A percentile compares a stretch with the other conserved stretches of the same genome.
Conservation (phyloP, 805 yeast genomes). For the Helenozyma rhizophorensis region DNA sequence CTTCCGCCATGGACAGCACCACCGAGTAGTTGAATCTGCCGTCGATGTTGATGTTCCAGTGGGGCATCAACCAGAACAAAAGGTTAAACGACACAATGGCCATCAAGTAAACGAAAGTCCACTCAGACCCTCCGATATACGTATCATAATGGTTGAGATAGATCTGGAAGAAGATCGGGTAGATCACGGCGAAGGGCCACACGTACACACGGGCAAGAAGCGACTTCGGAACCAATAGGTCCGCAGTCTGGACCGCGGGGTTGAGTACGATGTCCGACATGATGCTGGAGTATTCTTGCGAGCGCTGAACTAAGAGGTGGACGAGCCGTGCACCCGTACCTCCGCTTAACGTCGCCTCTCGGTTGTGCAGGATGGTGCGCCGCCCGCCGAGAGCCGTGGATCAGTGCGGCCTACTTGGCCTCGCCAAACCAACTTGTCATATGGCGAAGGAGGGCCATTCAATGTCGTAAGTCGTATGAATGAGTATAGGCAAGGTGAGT, state of each 20-base stretch:
- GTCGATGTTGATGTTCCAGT: conserved; percentile 77
- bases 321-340: too few relatives aligned
- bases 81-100: conserved; percentile 68
- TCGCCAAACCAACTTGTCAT: too few relatives aligned
- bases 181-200: conserved; percentile 74
- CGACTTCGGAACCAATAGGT: conserved; percentile 68
- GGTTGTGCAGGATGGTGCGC: too few relatives aligned
- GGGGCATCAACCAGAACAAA: conserved; percentile 83
- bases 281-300: not conserved
- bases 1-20: conserved; percentile 53
- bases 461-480: too few relatives aligned
- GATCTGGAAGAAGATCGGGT: conserved; percentile 67
- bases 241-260: conserved; percentile 67
- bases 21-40: conserved; percentile 62
- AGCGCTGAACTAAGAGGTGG: too few relatives aligned
- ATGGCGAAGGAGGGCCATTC: too few relatives aligned
- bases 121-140: conserved; percentile 84
- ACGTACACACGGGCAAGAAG: conserved; percentile 65
- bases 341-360: too few relatives aligned
- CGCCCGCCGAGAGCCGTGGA: too few relatives aligned
- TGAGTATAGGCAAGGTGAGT: too few relatives aligned
- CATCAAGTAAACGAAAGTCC: conserved; percentile 90
- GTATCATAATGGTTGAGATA: conserved; percentile 68
- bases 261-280: conserved; percentile 56
- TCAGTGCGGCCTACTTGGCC: too few relatives aligned